These are phyloP conservation scores for Candida dendrica DNA, from an alignment of 805 yeast species.

Conservation along the genomic window DNA sequence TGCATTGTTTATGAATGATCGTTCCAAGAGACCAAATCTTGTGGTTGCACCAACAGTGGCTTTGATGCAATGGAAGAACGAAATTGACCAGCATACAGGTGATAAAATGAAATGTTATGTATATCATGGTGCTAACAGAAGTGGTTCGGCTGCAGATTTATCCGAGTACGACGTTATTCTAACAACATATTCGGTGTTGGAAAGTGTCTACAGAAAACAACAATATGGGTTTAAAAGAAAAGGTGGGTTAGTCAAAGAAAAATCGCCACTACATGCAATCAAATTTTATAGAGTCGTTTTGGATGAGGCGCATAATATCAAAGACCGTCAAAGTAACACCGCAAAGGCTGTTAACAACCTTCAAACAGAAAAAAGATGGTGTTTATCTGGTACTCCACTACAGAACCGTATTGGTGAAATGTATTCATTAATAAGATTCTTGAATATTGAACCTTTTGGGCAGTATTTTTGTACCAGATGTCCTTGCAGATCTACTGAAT, in stretches of 20 bases:
- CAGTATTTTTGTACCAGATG: conserved; percentile 91
- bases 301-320: conserved; percentile 97
- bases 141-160: conserved; percentile 49
- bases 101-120: conserved; percentile 61
- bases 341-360: conserved; percentile 84
- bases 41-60: conserved; percentile 99
- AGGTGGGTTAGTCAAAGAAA: conserved; percentile 62
- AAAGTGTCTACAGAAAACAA: conserved; percentile 79
- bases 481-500: conserved; percentile 71
- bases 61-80: conserved; percentile 94
- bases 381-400: conserved; percentile 92
- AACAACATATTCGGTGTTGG: conserved; percentile 90
- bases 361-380: conserved; percentile 72
- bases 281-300: conserved; percentile 79
- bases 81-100: conserved; percentile 78
- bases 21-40: conserved; percentile 61
- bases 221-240: conserved; percentile 76
- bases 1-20: conserved; percentile 71
- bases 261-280: conserved; percentile 65
- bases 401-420: conserved; percentile 96
- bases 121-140: conserved; percentile 82
- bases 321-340: conserved; percentile 89
- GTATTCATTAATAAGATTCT: conserved; percentile 82
- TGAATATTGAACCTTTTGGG: conserved; percentile 80
- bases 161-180: conserved; percentile 67